A percentile compares a stretch with the other conserved stretches of the same genome.
Evolutionary conservation across 495 filamentous ascomycete species (phyloP).

Genomic region (Trichoderma parareesei): DNA sequence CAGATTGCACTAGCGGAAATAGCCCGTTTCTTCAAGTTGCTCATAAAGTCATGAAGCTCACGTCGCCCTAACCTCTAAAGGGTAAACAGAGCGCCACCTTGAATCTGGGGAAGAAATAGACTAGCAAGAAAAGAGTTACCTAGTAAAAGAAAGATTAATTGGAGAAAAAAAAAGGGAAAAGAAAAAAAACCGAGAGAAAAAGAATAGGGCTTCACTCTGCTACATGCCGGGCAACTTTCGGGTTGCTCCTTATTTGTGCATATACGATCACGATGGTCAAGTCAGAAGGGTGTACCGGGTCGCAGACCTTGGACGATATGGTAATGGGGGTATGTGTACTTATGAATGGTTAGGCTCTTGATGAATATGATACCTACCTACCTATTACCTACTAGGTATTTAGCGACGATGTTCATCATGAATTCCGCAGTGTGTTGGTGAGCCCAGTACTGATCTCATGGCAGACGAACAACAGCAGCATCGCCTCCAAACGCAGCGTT

Average conservation of each 20-base stretch:
- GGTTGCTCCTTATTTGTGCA: neutral
- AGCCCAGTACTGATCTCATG: neutral
- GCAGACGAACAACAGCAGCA: conserved; percentile 83
- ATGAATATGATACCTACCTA: too few species aligned
- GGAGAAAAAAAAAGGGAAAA: too few species aligned
- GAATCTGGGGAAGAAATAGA: too few species aligned
- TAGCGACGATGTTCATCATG: neutral
- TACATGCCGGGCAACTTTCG: neutral
- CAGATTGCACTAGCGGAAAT: conserved; percentile 31
- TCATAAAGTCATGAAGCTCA: conserved; percentile 18
- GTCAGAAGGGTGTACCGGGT: neutral
- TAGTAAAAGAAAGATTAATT: too few species aligned
- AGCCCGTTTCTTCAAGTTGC: conserved; percentile 29
- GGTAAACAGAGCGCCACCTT: too few species aligned
- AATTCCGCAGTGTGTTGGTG: neutral
- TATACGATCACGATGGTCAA: neutral
- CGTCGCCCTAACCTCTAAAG: too few species aligned
- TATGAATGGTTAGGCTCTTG: neutral
- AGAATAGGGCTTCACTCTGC: too few species aligned
- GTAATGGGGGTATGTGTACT: conserved; percentile 11
- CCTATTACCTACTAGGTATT: neutral
- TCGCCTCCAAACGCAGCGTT: conserved; percentile 83
- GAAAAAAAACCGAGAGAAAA: too few species aligned
- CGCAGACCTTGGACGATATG: conserved; percentile 9
- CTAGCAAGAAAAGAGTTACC: too few species aligned